Base-by-base conservation (phyloP, 352 stramenopile species). In the Pythium guiyangense region DNA sequence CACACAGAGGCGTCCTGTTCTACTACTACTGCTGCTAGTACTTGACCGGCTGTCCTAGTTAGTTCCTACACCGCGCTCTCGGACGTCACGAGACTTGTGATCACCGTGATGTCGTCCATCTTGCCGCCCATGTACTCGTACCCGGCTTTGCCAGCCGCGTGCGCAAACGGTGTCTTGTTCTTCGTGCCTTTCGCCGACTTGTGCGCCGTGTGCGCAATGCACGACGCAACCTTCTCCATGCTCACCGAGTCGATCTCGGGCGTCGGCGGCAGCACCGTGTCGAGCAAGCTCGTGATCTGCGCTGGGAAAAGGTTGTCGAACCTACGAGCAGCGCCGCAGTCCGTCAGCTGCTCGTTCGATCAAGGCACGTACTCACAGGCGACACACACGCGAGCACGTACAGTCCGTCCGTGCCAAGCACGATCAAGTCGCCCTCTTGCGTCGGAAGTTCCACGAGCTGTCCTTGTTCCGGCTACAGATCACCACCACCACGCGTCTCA, bases 291-390 rank as follows among this genome's bases (percentile, higher is more conserved):
- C 39, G 79, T 62, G 58, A 98, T 88, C 54, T 97, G 85, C 37
- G 73, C 71, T 35, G 94, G 79, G 54, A 85, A 92, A n/a, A 99
- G 69, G 66, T 99, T 99, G 70, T 99, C 96, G 71, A 99, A 98
- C 22, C 85, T 95, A 55, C 4, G 22, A 20, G 1, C 17, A 56
- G 10, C 14, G 18, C 27, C 20, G 14, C 11, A 37, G 29, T 12
- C 15, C 17, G 11, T 27, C 47, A n/a, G 12, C 42, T 47, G 18
- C 15, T 34, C 44, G 8, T 10, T 34, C n/a, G 5, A 26, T n/a
- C 5, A 26, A 59, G 22, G 14, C 17, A 43, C 37, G 12, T 40
- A 15, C n/a, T 39, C 0, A 43, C 17, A 59, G 18, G 44, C n/a
- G 14, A 55, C n/a, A 15, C 12, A 44, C 12, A n/a, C 39, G 22